Conservation (phyloP, 768 basidiomycete genomes). For the Lyophyllum semitale region DNA sequence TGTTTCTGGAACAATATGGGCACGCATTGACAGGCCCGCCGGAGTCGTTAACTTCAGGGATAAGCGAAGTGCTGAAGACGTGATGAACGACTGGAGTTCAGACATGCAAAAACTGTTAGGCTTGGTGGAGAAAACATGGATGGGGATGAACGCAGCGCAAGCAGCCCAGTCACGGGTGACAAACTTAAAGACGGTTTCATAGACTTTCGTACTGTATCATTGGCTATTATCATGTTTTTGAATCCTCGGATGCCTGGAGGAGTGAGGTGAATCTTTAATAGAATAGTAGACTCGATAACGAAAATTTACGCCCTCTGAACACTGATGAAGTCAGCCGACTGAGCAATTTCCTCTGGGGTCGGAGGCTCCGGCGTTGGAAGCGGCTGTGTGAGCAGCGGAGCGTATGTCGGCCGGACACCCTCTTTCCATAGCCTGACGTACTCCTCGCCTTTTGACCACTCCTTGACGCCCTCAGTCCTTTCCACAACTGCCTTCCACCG, state of each 20-base stretch:
- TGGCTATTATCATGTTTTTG: constrained; percentile 19
- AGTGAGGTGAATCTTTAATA: not conserved
- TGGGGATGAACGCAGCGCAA: constrained; percentile 90
- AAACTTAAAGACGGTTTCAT: constrained; percentile 39
- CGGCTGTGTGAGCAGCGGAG: constrained; percentile 52
- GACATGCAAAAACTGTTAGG: constrained; percentile 93
- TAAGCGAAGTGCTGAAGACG: constrained; percentile 84
- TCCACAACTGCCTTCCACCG: constrained; percentile 75
- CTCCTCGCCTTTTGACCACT: constrained; percentile 75
- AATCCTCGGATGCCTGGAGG: not conserved
- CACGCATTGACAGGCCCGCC: constrained; percentile 88
- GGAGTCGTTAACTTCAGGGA: constrained; percentile 88
- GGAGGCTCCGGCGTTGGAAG: constrained; percentile 14
- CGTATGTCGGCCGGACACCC: constrained; percentile 67
- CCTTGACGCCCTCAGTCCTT: constrained; percentile 38
- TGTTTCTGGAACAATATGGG: constrained; percentile 90
- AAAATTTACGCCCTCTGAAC: not conserved
- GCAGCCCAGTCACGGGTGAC: constrained; percentile 72
- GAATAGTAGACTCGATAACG: not conserved
- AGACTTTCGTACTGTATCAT: constrained; percentile 8
- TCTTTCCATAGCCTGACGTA: constrained; percentile 75
- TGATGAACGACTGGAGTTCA: constrained; percentile 98
- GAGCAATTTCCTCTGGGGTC: constrained; percentile 9
- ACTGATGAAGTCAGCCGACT: not conserved
- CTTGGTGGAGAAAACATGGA: constrained; percentile 98